Evolutionary conservation across 805 yeast species (phyloP), one percentile per base, ranked within the genome.

Genomic region (Candida lessepsii): DNA sequence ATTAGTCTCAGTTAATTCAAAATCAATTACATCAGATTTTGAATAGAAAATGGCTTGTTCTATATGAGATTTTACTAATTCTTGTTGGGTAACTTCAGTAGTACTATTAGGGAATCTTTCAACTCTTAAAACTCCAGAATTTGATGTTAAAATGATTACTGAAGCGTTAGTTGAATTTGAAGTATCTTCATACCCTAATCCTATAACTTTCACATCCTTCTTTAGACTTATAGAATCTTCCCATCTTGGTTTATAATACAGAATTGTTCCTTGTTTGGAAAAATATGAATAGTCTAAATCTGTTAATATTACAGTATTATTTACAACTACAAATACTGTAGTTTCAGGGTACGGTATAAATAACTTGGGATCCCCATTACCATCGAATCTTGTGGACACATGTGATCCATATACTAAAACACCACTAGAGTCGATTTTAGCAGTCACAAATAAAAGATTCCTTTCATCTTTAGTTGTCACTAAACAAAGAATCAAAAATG

Each of bases 1-100:
- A 3, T 57, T 37, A 33, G 46, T 58, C 23, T 72, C 79, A 7
- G 34, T 23, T 1, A 57, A 44, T 20, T 72, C 71, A 41, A 79
- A 60, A 7, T 71, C 70, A 3, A 77, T 60, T 10, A 69, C 73
- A 2, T 69, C 30, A 60, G 73, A 53, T 59, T 67, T 61, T 2
- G 78, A 73, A 46, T 78, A 85, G 51, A 81, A 83, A 1, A 90
- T 77, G 0, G 90, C 96, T 60, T 90, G 97, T 49, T 84, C 93
- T 16, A 91, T 76, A 50, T 82, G 90, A 0, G 87, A 76, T 54
- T 81, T 82, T 24, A 86, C 67, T 34, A 80, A 70, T 2, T 34
- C 35, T 11, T 19, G 24, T 4, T n/a, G 17, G 15, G 26, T 30
- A n/a, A 21, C 25, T 13, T 11, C 15, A 9, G 9, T 16, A 4